phyloP scores from a whole-genome alignment of 2,329 filamentous ascomycete species.

The Penicillium sp. region DNA sequence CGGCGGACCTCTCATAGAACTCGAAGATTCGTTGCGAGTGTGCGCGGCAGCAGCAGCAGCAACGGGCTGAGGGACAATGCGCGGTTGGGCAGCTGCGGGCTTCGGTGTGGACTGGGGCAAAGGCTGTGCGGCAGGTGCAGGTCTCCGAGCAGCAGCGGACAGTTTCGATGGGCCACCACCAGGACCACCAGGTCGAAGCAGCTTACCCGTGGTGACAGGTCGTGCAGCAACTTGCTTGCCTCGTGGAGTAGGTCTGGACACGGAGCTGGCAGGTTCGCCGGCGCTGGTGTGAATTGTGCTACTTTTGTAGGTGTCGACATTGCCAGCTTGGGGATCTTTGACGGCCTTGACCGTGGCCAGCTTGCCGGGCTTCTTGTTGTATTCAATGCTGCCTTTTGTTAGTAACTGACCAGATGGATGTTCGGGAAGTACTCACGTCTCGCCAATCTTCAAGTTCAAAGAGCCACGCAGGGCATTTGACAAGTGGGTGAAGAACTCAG shows the following conservation, averaged over 20 bases:
- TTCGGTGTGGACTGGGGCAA: conserved; percentile 30
- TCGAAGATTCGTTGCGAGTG: conserved; percentile 49
- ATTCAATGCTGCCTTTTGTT: conserved; percentile 61
- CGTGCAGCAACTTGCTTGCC: conserved; percentile 79
- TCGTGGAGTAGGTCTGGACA: conserved; percentile 78
- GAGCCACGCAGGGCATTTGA: conserved; percentile 71
- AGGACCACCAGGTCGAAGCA: conserved; percentile 86
- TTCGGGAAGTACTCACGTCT: conserved; percentile 46
- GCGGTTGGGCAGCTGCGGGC: conserved; percentile 32
- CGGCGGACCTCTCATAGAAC: conserved; percentile 61
- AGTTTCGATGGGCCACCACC: conserved; percentile 72
- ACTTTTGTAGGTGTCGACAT: conserved; percentile 88
- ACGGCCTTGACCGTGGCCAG: conserved; percentile 80
- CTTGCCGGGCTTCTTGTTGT: conserved; percentile 97
- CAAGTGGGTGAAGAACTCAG: conserved; percentile 92
- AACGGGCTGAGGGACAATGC: conserved; percentile 46
- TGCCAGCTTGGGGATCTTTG: conserved; percentile 70
- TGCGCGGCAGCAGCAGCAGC: conserved; percentile 38
- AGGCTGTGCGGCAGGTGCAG: conserved; percentile 36
- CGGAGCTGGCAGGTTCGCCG: conserved; percentile 76
- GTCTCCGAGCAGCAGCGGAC: conserved; percentile 38
- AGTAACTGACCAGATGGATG: background rate
- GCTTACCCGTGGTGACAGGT: conserved; percentile 87
- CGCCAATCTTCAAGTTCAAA: conserved; percentile 75
- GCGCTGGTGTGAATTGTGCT: conserved; percentile 78